Evolutionary conservation across 108 stramenopile species (phyloP).

Genomic region (Nitzschia putrida): DNA sequence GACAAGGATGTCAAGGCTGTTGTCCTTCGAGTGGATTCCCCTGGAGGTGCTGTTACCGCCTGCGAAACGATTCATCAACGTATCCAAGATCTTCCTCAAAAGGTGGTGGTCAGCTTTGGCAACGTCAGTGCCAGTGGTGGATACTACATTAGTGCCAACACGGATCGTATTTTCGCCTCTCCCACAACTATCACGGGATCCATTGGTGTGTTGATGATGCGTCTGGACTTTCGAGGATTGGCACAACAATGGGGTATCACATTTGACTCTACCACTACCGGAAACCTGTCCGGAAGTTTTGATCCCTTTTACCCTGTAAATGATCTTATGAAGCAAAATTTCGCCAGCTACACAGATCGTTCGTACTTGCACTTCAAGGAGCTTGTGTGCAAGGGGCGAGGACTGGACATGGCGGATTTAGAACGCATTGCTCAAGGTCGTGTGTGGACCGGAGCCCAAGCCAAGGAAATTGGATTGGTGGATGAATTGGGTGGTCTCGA

Average conservation of each 20-base stretch:
- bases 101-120: conserved; percentile 66
- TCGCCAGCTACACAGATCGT: conserved; percentile 45
- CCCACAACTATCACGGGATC: conserved; percentile 75
- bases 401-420: conserved; percentile 50
- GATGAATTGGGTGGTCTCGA: conserved; percentile 74
- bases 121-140: conserved; percentile 81
- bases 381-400: conserved; percentile 59
- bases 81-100: conserved; percentile 49
- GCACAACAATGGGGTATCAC: conserved; percentile 64
- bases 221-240: conserved; percentile 62
- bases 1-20: conserved; percentile 58
- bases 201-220: conserved; percentile 76
- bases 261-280: conserved; percentile 55
- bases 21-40: conserved; percentile 69
- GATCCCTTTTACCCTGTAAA: conserved; percentile 65
- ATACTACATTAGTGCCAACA: conserved; percentile 70
- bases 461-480: conserved; percentile 63
- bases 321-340: conserved; percentile 53
- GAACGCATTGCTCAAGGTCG: conserved; percentile 69
- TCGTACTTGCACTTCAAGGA: conserved; percentile 71
- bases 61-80: conserved; percentile 75
- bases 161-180: conserved; percentile 67
- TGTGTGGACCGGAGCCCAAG: conserved; percentile 80
- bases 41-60: conserved; percentile 69
- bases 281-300: conserved; percentile 51